Conservation (phyloP, 2,329 filamentous ascomycete genomes). For the Stachybotrys chlorohalonatus region DNA sequence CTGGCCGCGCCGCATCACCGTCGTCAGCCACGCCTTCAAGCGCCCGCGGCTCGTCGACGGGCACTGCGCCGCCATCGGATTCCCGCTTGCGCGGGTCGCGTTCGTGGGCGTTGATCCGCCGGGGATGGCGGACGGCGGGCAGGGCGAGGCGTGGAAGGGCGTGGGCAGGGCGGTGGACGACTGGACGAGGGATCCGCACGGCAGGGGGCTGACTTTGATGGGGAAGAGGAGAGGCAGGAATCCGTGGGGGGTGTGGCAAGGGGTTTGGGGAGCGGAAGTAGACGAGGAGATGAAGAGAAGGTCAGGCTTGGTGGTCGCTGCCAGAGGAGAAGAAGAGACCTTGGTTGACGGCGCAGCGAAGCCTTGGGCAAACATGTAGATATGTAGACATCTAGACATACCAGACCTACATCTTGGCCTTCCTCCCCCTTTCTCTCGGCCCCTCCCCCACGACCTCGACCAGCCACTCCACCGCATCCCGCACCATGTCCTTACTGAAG, state of each 20-base stretch:
- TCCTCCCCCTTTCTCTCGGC: conserved; percentile 13
- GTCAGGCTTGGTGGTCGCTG: conserved; percentile 28
- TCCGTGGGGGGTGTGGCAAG: conserved; percentile 35
- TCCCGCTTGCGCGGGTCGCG: conserved; percentile 30
- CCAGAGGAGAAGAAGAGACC: conserved; percentile 25
- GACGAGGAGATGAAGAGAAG: conserved; percentile 18
- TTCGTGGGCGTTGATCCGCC: conserved; percentile 61
- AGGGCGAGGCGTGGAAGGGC: conserved; percentile 31
- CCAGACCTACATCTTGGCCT: conserved; percentile 12
- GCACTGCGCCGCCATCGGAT: conserved; percentile 56
- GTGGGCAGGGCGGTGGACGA: conserved; percentile 32
- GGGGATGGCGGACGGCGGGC: conserved; percentile 23
- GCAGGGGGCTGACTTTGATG: conserved; percentile 31
- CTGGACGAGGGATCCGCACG: conserved; percentile 46
- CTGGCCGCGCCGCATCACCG: conserved; percentile 51
- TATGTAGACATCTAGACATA: neutral
- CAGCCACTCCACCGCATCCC: conserved; percentile 57
- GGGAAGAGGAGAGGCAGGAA: conserved; percentile 42
- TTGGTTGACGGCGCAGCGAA: conserved; percentile 27
- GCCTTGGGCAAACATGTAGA: conserved; percentile 25
- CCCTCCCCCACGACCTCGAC: conserved; percentile 31
- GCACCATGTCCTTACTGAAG: conserved; percentile 60
- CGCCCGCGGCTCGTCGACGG: conserved; percentile 49
- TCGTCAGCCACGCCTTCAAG: conserved; percentile 67
- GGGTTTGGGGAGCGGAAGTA: conserved; percentile 25